A percentile compares a stretch with the other conserved stretches of the same genome.
Conservation (phyloP, 1,284 basidiomycete species). For the Moniliella sp. region DNA sequence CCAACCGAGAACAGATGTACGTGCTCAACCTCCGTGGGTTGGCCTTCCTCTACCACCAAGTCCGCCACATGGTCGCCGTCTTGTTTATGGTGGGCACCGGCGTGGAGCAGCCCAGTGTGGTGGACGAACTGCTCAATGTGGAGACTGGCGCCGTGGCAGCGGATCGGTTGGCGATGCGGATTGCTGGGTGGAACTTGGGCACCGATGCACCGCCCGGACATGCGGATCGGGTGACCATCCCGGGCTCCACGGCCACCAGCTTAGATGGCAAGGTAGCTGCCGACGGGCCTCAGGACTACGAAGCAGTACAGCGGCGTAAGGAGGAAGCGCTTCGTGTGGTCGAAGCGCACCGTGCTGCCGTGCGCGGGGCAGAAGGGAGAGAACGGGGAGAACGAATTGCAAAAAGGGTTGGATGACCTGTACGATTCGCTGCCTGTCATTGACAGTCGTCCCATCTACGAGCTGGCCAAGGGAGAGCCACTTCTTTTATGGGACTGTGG, state of each 20-base stretch:
- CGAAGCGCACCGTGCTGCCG: too few species aligned
- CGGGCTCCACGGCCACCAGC: conserved; percentile 2
- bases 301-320: too few species aligned
- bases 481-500: conserved; percentile 78
- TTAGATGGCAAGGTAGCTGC: conserved; percentile 1
- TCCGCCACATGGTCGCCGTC: conserved; percentile 79
- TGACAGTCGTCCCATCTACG: conserved; percentile 56
- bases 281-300: too few species aligned
- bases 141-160: conserved; percentile 14
- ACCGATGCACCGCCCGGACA: not conserved
- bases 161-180: conserved; percentile 2
- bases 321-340: too few species aligned
- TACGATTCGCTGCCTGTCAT: conserved; percentile 5
- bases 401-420: not conserved
- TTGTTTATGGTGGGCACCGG: conserved; percentile 69
- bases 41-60: conserved; percentile 90
- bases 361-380: too few species aligned
- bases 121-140: conserved; percentile 59
- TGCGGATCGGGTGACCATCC: conserved; percentile 1
- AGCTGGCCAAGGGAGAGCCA: conserved; percentile 75
- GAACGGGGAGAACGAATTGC: too few species aligned
- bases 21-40: conserved; percentile 70
- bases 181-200: not conserved
- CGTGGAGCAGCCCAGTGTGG: conserved; percentile 52
- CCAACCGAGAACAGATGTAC: conserved; percentile 34